Base-by-base conservation (phyloP, 768 basidiomycete species). In the Calvatia gigantea region DNA sequence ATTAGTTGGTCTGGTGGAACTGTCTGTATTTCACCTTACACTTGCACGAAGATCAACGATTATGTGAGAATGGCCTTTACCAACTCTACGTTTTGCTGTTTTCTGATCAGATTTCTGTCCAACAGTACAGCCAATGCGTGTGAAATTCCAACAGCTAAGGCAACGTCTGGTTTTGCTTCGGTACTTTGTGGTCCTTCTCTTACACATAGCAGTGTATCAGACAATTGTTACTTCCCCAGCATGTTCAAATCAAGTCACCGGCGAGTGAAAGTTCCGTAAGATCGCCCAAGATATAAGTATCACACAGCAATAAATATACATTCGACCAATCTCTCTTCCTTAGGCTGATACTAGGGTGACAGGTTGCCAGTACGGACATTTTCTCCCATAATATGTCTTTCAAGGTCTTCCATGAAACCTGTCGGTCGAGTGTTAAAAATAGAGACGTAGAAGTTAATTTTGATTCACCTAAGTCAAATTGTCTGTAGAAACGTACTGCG, bases 1-100 rank as follows among this genome's bases (percentile, higher is more conserved):
- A 25, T 8, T 32, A 56, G 60, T 2, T 64, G 51, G 37, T 38
- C 54, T 29, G 63, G 63, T 31, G 38, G 44, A 28, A 64, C 60
- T 28, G 61, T 38, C 14, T 67, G 66, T 52, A 58, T 60, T 6
- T 39, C 64, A 1, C 66, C 66, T 0, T 67, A 46, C 52, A 64
- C 58, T 19, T 67, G 65, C 47, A 52, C 45, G 2, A 55, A 51
- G 4, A 39, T 54, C 27, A 67, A 59, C 43, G 60, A 59, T 48
- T 67, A 62, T 37, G 66, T 68, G 32, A 33, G 57, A 56, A 14
- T 37, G 8, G 17, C 42, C 32, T 14, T 54, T 12, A 6, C 28
- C 25, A 9, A 45, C 11, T 15, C 27, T 23, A 8, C 15, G 14
- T 14, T 8, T 45, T n/a, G 14, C 12, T 45, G 23, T 25, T 12